Percentiles rank a stretch among this genome's conserved stretches.
Evolutionary conservation across 106 monocot species (phyloP).

Genomic region (Dioscorea alata): DNA sequence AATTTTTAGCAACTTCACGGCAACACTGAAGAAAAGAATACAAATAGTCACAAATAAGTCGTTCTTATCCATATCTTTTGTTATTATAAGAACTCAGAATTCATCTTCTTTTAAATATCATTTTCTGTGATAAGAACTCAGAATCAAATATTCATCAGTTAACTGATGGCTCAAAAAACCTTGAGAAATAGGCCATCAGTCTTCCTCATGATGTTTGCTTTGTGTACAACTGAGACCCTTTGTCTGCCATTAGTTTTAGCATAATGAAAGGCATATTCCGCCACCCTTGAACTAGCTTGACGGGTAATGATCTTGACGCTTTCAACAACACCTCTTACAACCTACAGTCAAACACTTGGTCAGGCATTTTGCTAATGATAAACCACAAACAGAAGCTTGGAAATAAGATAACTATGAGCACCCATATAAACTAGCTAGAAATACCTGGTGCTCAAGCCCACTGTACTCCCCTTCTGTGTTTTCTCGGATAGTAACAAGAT

Average conservation of each 20-base stretch:
- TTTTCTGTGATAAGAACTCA: neutral
- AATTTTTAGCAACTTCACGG: constrained; percentile 89
- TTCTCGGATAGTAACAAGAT: constrained; percentile 88
- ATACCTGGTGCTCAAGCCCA: constrained; percentile 91
- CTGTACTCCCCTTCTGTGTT: constrained; percentile 97
- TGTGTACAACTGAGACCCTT: constrained; percentile 96
- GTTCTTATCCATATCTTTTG: too few species aligned
- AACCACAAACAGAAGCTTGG: neutral
- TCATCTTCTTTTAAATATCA: too few species aligned
- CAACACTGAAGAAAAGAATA: constrained; percentile 58
- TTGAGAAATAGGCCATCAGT: constrained; percentile 93
- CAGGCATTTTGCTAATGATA: neutral
- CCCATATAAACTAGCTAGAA: neutral
- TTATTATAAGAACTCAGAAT: neutral
- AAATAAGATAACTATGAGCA: neutral
- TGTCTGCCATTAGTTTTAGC: constrained; percentile 72
- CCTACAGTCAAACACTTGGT: constrained; percentile 27
- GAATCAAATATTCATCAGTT: neutral
- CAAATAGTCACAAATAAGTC: too few species aligned
- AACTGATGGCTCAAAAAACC: constrained; percentile 17
- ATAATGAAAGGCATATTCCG: constrained; percentile 97
- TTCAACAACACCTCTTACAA: constrained; percentile 95
- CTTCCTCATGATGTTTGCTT: constrained; percentile 98
- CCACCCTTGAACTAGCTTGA: constrained; percentile 87
- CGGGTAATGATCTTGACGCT: constrained; percentile 94